Evolutionary conservation across 768 basidiomycete species (phyloP).

Genomic region (Holtermannia corniformis): DNA sequence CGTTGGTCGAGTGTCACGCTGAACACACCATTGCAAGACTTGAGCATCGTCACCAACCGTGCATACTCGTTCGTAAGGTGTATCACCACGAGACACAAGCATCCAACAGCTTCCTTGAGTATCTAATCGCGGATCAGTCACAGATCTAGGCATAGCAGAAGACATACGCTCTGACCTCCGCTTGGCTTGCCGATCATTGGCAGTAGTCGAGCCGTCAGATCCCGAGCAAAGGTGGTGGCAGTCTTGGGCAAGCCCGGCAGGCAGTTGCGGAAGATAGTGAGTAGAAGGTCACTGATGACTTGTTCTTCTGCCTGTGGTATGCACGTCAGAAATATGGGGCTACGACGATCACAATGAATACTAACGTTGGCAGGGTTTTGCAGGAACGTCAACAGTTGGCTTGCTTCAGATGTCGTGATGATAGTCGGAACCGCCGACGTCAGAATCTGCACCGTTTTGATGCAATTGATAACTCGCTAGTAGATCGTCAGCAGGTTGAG

Average conservation of each 20-base stretch:
- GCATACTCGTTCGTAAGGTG: slow-evolving; percentile 77
- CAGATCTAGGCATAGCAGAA: background rate
- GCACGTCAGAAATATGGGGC: background rate
- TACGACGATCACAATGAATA: background rate
- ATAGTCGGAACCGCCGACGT: slow-evolving; percentile 72
- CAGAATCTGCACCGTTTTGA: slow-evolving; percentile 56
- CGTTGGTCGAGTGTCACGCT: background rate
- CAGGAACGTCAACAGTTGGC: slow-evolving; percentile 78
- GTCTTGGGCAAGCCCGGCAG: slow-evolving; percentile 86
- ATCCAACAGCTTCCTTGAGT: slow-evolving; percentile 84
- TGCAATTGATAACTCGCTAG: background rate
- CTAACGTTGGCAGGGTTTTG: slow-evolving; percentile 22
- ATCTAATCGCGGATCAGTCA: slow-evolving; percentile 17
- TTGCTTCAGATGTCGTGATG: slow-evolving; percentile 73
- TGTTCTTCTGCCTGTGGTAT: slow-evolving; percentile 74
- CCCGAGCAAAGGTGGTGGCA: slow-evolving; percentile 74
- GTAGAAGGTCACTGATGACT: slow-evolving; percentile 68
- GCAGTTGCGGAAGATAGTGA: slow-evolving; percentile 75
- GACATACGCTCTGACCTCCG: slow-evolving; percentile 28
- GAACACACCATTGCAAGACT: slow-evolving; percentile 68
- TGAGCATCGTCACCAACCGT: slow-evolving; percentile 65
- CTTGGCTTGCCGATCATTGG: slow-evolving; percentile 88
- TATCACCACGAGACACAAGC: slow-evolving; percentile 76
- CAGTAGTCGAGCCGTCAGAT: slow-evolving; percentile 68
- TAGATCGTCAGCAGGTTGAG: background rate